phyloP scores from a whole-genome alignment of 768 basidiomycete species.

The Xerocomellus amylosporus region DNA sequence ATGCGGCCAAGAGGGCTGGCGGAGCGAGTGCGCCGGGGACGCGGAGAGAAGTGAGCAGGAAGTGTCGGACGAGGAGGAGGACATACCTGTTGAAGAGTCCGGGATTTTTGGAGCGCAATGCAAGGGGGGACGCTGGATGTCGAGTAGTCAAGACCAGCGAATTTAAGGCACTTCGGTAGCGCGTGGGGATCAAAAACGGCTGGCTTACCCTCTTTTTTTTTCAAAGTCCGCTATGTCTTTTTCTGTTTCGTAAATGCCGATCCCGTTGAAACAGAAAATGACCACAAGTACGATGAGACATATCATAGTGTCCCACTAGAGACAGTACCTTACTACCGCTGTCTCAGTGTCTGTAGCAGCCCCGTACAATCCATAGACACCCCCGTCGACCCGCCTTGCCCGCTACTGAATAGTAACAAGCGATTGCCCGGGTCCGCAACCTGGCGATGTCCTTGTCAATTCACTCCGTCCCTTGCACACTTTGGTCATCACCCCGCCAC shows the following conservation, averaged over 20 bases:
- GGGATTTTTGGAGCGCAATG: conserved; percentile 31
- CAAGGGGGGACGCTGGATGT: conserved; percentile 31
- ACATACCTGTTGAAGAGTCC: conserved; percentile 45
- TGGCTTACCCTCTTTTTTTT: conserved; percentile 36
- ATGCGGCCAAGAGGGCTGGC: conserved; percentile 51
- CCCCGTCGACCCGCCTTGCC: background rate
- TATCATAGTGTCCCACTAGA: background rate
- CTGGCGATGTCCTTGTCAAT: conserved; percentile 15
- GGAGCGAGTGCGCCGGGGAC: conserved; percentile 24
- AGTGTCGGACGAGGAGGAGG: conserved; percentile 14
- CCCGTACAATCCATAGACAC: no score
- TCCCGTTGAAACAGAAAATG: conserved; percentile 7
- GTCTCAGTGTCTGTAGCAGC: background rate
- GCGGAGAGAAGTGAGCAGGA: conserved; percentile 20
- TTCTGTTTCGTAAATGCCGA: conserved; percentile 27
- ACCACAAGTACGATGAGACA: background rate
- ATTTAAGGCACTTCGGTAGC: conserved; percentile 42
- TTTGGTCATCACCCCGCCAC: conserved; percentile 20
- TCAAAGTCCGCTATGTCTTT: conserved; percentile 34
- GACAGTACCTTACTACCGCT: background rate
- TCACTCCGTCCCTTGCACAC: conserved; percentile 20
- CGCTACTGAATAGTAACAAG: background rate
- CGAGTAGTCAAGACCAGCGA: conserved; percentile 33
- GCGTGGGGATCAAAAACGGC: conserved; percentile 39
- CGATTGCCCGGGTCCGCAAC: conserved; percentile 18